Conservation (phyloP, 1,284 basidiomycete genomes). For the Leccinum holopus region DNA sequence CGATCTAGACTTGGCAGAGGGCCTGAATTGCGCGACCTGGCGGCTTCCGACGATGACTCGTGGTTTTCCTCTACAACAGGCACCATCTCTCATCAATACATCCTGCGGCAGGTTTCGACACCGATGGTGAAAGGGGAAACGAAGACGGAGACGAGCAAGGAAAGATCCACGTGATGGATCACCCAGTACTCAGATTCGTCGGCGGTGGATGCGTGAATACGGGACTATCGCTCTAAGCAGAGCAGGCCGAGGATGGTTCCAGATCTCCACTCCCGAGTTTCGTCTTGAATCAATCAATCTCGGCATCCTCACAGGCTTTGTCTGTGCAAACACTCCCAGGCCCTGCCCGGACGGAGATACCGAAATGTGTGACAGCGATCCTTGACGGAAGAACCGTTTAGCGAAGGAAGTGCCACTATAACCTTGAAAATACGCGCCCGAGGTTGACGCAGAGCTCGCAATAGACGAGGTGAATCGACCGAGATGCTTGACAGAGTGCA, state of each 20-base stretch:
- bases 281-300: no score
- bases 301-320: no score
- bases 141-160: slow-evolving; percentile 27
- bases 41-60: background rate
- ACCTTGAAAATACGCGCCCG: no score
- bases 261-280: no score
- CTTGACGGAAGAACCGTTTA: no score
- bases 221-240: slow-evolving; percentile 6
- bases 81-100: background rate
- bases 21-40: background rate
- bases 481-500: no score
- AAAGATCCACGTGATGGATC: slow-evolving; percentile 18
- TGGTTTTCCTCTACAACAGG: background rate
- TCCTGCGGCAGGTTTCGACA: slow-evolving; percentile 1
- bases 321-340: no score
- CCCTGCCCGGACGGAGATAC: no score
- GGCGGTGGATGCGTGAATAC: slow-evolving; percentile 7
- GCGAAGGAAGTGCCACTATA: no score
- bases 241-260: background rate
- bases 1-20: slow-evolving; percentile 16
- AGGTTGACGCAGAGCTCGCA: no score
- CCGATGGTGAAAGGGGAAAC: slow-evolving; percentile 18
- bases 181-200: slow-evolving; percentile 12
- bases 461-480: no score
- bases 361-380: no score